These are phyloP conservation scores for Lotus japonicus DNA, from an alignment of 306 rosid genomes.

Conservation along the genomic window DNA sequence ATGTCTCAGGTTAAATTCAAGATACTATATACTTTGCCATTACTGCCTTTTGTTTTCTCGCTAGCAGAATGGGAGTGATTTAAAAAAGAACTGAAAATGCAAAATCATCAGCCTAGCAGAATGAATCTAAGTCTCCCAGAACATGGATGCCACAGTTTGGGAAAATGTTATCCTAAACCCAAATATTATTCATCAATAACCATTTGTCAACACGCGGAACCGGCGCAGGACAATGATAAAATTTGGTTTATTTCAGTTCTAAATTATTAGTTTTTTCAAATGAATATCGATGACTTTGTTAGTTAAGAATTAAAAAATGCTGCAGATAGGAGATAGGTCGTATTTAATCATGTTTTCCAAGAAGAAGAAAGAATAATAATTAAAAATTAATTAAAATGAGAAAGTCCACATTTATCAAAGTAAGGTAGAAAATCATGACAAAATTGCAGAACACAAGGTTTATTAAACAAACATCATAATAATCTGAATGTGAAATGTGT, in stretches of 20 bases:
- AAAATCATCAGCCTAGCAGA: background rate
- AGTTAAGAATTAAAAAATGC: background rate
- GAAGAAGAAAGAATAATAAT: background rate
- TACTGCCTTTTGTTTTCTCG: background rate
- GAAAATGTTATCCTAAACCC: no score
- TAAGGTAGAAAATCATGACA: background rate
- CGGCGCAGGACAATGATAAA: background rate
- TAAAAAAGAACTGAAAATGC: background rate
- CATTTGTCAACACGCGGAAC: constrained; percentile 14
- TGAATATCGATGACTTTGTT: background rate
- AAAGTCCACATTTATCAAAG: background rate
- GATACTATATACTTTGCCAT: background rate
- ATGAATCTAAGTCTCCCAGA: background rate
- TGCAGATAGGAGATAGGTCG: background rate
- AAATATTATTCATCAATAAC: background rate
- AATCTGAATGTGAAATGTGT: background rate
- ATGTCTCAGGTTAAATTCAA: background rate
- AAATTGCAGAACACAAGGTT: background rate
- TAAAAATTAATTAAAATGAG: background rate
- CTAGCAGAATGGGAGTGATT: background rate
- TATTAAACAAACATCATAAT: background rate
- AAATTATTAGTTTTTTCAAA: constrained; percentile 19
- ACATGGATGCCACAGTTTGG: background rate
- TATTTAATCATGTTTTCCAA: no score
- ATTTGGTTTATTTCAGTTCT: constrained; percentile 26